Conservation (phyloP, 2,329 filamentous ascomycete genomes). For the Talaromyces sp. region DNA sequence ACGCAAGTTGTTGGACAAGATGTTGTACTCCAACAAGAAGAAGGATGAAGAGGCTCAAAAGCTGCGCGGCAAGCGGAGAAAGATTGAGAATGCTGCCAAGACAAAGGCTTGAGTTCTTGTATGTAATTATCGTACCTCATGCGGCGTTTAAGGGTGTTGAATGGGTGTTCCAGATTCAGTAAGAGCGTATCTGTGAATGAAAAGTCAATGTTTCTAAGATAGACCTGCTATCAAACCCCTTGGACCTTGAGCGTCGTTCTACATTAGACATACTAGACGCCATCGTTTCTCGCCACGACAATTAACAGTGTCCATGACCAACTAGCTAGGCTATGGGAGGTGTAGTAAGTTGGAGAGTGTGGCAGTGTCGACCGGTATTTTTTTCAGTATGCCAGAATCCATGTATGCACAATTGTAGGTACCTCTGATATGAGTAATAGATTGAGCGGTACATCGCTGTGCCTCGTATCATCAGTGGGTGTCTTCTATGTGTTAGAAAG, state of each 20-base stretch:
- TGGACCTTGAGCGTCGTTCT: neutral
- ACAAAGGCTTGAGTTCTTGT: conserved; percentile 24
- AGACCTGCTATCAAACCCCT: neutral
- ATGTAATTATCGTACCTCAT: conserved; percentile 4
- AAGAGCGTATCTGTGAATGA: conserved; percentile 9
- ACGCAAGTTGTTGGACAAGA: conserved; percentile 95
- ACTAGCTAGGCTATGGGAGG: no score
- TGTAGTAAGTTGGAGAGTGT: no score
- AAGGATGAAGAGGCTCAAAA: conserved; percentile 86
- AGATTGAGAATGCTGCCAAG: conserved; percentile 62
- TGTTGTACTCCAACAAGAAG: conserved; percentile 92
- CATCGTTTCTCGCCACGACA: neutral
- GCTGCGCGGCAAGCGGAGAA: conserved; percentile 84
- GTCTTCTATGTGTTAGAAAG: no score
- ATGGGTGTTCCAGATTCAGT: conserved; percentile 6
- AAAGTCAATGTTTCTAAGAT: conserved; percentile 2
- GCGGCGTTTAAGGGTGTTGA: conserved; percentile 12
- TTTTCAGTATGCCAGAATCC: no score
- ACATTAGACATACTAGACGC: neutral
- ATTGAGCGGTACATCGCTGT: no score
- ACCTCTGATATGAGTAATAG: no score
- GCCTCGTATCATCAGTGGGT: no score
- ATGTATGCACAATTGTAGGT: no score
- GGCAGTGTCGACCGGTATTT: no score
- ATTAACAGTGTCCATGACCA: neutral